Evolutionary conservation across 2,329 filamentous ascomycete species (phyloP), one percentile per base, ranked within the genome.

Genomic region (Coniella vitis): DNA sequence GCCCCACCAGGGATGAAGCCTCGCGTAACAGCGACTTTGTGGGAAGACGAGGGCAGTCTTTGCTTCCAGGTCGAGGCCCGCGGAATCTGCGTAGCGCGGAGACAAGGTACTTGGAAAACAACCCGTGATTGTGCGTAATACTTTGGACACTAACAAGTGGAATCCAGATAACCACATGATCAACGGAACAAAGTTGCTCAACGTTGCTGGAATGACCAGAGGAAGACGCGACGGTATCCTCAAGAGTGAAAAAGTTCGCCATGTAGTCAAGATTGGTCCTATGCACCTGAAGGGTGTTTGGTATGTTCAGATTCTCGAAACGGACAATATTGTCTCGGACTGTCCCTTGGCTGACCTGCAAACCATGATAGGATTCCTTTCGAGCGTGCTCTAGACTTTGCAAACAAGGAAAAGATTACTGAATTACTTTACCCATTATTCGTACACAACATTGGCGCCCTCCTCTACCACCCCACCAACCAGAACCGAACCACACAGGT

Each of bases 351-450:
- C 44, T 53, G 22, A 53, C 51, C 7, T n/a, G 13, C 5, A 13
- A 8, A 19, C 37, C 25, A 29, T 5, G 13, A 16, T 58, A 96
- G 90, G 90, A 98, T 98, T 61, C 93, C 93, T 2, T 97, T 95
- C 60, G 93, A 97, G 59, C 85, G 93, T 57, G 93, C 93, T n/a
- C 73, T 98, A 47, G 93, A 97, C 61, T 97, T 98, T 65, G 93
- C 93, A 56, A 98, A 98, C 73, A 97, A 96, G 76, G 93, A 98
- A 69, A 97, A 97, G 72, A 98, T 97, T 56, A 97, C 93, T 0
- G 91, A 97, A 69, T 73, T 90, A 41, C 72, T 97, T 47, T 98
- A 97, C 66, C 93, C 93, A 45, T 75, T 98, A 42, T 98, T 98
- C 65, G 93, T 97, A 35, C 90, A 97, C 69, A 95, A 97, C 69